Evolutionary conservation across 164 flowering plant species (phyloP).

Genomic region (Vitis cinerea): DNA sequence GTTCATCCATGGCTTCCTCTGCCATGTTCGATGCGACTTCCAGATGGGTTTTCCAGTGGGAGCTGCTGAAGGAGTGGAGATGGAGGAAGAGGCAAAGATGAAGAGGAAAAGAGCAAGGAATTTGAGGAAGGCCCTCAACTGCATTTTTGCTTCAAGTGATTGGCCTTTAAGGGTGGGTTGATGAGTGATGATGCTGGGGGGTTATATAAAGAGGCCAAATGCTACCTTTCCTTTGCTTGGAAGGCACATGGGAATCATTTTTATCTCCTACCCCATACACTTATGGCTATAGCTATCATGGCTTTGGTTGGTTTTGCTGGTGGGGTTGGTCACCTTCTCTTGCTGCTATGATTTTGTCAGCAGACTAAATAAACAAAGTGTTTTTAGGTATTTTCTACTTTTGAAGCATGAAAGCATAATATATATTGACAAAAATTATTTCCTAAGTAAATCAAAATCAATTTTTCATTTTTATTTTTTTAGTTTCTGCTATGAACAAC

Average conservation of each 20-base stretch:
- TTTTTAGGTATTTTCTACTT: too few relatives aligned
- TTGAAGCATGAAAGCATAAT: too few relatives aligned
- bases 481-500: too few relatives aligned
- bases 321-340: slow-evolving; percentile 1
- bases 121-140: slow-evolving; percentile 7
- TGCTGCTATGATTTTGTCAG: slow-evolving; percentile 4
- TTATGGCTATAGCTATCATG: neutral
- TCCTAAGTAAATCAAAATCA: too few relatives aligned
- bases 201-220: neutral
- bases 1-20: slow-evolving; percentile 47
- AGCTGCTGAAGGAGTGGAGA: slow-evolving; percentile 5
- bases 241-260: slow-evolving; percentile 16
- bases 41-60: neutral
- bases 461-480: too few relatives aligned
- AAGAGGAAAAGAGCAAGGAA: slow-evolving; percentile 15
- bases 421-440: too few relatives aligned
- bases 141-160: slow-evolving; percentile 10
- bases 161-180: too few relatives aligned
- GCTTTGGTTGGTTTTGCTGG: neutral
- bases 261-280: slow-evolving; percentile 5
- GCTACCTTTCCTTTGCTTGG: slow-evolving; percentile 21
- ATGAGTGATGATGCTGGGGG: neutral
- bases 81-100: slow-evolving; percentile 3
- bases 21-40: slow-evolving; percentile 15
- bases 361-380: neutral